Evolutionary conservation across 805 yeast species (phyloP).

Genomic region (Hanseniaspora pseudoguilliermondii): DNA sequence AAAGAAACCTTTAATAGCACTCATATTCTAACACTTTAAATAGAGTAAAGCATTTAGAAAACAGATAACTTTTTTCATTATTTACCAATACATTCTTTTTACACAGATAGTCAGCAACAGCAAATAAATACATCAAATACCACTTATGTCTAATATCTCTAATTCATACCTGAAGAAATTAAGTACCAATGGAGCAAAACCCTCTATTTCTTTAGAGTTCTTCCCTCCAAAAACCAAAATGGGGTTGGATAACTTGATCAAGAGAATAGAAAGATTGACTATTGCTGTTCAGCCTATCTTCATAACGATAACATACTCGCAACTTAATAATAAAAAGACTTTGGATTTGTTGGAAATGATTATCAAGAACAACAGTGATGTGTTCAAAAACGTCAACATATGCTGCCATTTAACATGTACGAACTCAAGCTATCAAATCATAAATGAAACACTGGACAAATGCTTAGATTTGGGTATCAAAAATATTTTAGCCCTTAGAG

Average conservation of each 20-base stretch:
- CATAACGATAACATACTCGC: slow-evolving; percentile 96
- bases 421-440: slow-evolving; percentile 62
- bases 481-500: slow-evolving; percentile 84
- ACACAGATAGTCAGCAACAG: not conserved
- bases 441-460: slow-evolving; percentile 62
- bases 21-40: too few species aligned
- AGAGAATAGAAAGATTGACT: slow-evolving; percentile 73
- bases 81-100: too few species aligned
- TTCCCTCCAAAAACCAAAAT: slow-evolving; percentile 94
- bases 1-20: too few species aligned
- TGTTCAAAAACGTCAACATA: slow-evolving; percentile 62
- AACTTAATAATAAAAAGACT: slow-evolving; percentile 84
- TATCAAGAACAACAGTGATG: slow-evolving; percentile 40
- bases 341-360: slow-evolving; percentile 60
- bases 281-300: slow-evolving; percentile 77
- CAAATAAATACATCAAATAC: not conserved
- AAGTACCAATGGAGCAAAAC: slow-evolving; percentile 37
- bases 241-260: slow-evolving; percentile 71
- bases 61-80: too few species aligned
- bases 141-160: not conserved
- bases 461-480: slow-evolving; percentile 72
- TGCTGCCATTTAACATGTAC: slow-evolving; percentile 95
- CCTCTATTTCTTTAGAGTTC: slow-evolving; percentile 80
- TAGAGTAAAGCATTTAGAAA: too few species aligned
- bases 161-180: not conserved